Conservation (phyloP, 805 yeast genomes). For the Hagleromyces aurorensis region DNA sequence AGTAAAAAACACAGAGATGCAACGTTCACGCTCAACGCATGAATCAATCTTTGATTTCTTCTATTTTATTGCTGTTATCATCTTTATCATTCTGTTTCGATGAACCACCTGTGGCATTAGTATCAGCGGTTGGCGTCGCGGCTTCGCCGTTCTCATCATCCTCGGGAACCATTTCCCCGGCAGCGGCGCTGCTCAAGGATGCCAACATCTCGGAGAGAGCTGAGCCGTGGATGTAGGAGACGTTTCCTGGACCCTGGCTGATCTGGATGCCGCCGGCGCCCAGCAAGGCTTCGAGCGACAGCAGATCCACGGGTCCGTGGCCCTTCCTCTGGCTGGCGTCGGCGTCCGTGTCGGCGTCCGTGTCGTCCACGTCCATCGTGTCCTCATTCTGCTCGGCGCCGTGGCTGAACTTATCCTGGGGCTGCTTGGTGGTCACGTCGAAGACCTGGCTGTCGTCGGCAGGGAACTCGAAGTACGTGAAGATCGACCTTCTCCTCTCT, state of each 20-base stretch:
- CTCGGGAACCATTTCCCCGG: slow-evolving; percentile 29
- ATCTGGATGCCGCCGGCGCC: slow-evolving; percentile 27
- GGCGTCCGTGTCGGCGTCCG: slow-evolving; percentile 32
- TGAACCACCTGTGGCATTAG: slow-evolving; percentile 4
- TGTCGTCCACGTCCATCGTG: slow-evolving; percentile 23
- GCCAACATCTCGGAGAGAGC: slow-evolving; percentile 58
- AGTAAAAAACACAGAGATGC: no score
- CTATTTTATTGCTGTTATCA: slow-evolving; percentile 10
- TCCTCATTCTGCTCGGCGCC: slow-evolving; percentile 10
- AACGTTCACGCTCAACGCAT: no score
- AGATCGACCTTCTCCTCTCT: slow-evolving; percentile 44
- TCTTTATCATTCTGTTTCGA: slow-evolving; percentile 3
- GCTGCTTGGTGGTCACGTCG: slow-evolving; percentile 28
- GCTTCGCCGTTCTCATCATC: slow-evolving; percentile 23
- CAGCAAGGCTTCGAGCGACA: slow-evolving; percentile 25
- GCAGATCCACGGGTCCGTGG: slow-evolving; percentile 20
- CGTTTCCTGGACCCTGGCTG: slow-evolving; percentile 47
- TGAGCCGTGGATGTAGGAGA: slow-evolving; percentile 54
- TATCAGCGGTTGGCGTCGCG: slow-evolving; percentile 12
- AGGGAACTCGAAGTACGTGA: slow-evolving; percentile 42
- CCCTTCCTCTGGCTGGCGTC: slow-evolving; percentile 12
- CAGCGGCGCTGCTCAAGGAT: slow-evolving; percentile 35
- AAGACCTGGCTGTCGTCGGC: slow-evolving; percentile 34
- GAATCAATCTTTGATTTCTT: slow-evolving; percentile 13
- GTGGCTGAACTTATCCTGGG: slow-evolving; percentile 20